A percentile compares a stretch with the other conserved stretches of the same genome.
Evolutionary conservation across 2,329 filamentous ascomycete genomes (phyloP).

Genomic region (Neophaeococcomyces aloes): DNA sequence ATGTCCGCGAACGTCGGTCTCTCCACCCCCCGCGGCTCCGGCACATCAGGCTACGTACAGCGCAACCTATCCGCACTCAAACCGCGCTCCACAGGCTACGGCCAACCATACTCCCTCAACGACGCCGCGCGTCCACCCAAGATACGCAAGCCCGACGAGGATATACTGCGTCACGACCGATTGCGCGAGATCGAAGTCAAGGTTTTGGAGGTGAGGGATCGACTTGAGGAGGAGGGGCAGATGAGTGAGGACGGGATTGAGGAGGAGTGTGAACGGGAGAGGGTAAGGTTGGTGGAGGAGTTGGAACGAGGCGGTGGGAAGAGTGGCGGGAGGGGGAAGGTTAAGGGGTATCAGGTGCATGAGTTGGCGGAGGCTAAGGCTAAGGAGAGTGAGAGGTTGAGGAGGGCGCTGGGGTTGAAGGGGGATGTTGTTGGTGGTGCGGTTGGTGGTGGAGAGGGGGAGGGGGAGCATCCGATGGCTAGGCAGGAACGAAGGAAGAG

Average conservation of each 20-base stretch:
- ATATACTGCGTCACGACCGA: constrained; percentile 88
- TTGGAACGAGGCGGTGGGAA: constrained; percentile 31
- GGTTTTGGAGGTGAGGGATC: constrained; percentile 79
- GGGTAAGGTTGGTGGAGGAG: constrained; percentile 52
- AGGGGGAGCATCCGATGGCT: constrained; percentile 32
- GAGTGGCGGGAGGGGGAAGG: constrained; percentile 26
- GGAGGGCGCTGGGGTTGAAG: constrained; percentile 77
- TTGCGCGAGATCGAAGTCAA: constrained; percentile 86
- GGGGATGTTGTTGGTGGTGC: constrained; percentile 46
- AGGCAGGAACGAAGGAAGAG: constrained; percentile 34
- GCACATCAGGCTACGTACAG: constrained; percentile 95
- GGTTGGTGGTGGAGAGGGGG: constrained; percentile 30
- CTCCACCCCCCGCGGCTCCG: constrained; percentile 83
- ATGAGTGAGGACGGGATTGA: constrained; percentile 84
- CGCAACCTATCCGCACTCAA: constrained; percentile 83
- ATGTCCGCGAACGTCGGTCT: constrained; percentile 99
- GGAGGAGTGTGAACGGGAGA: constrained; percentile 54
- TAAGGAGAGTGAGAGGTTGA: constrained; percentile 79
- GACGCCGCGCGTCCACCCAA: constrained; percentile 32
- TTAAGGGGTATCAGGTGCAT: constrained; percentile 85
- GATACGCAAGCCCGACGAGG: constrained; percentile 74
- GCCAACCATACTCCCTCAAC: constrained; percentile 53
- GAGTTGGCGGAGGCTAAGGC: constrained; percentile 95
- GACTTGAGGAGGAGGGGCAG: constrained; percentile 70
- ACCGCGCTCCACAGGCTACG: constrained; percentile 60